Evolutionary conservation across 495 filamentous ascomycete species (phyloP), one percentile per base, ranked within the genome.

Genomic region (Aspergillus mulundensis): DNA sequence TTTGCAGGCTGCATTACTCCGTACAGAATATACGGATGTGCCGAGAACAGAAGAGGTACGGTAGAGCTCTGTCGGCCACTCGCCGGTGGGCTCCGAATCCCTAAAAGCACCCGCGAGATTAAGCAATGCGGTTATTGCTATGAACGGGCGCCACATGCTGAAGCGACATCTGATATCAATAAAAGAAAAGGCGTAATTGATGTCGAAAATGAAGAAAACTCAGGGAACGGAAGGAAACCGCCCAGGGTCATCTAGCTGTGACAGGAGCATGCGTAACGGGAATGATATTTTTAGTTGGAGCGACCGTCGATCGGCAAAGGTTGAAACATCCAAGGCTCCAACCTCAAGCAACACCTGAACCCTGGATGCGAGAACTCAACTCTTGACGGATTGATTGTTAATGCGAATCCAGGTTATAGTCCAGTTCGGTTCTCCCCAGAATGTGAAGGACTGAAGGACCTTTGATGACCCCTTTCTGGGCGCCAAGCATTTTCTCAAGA

Each of bases 31-130:
- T 21, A 77, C 50, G 16, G 68, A 56, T 12, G 75, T 74, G 6
- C 73, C 72, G n/a, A 66, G 50, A 7, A 76, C 12, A 3, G 51
- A 46, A 1, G 70, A 65, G 0, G 76, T 76, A 14, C 62, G 63
- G 50, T 76, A 81, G 1, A 54, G 60, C 54, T 77, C 71, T 12
- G 65, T 55, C 6, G 74, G 76, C 54, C 70, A 77, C 32, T 61
- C 15, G 6, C 74, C 76, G 12, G 72, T 69, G 1, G 61, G 61
- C 18, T 70, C 16, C 3, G 60, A 59, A n/a, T 55, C 49, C 10
- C 39, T 14, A 18, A 58, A 57, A 19, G 60, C 63, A 8, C 21
- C 14, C 2, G 41, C 50, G 2, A 42, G 7, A 7, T 19, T 34
- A 11, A 61, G 42, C 15, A 55, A 21, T 7, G 49, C 4, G 15